Conservation (phyloP, 495 filamentous ascomycete genomes). For the Aspergillus kassunensis region DNA sequence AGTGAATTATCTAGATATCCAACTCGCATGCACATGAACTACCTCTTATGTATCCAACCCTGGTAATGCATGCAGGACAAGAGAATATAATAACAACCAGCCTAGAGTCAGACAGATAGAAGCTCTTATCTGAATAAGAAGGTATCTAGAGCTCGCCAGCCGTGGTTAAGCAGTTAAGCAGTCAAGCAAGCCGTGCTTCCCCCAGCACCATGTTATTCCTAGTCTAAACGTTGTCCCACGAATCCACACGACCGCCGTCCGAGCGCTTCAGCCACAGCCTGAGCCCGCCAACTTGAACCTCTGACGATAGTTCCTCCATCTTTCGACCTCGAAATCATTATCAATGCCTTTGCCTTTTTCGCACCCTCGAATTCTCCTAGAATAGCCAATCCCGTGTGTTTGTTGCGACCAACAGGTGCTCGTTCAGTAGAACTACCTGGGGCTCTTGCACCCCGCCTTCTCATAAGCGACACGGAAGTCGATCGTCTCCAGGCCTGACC, state of each 20-base stretch:
- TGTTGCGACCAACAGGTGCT: slow-evolving; percentile 6
- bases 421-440: slow-evolving; percentile 14
- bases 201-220: neutral
- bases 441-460: slow-evolving; percentile 23
- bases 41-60: too few relatives aligned
- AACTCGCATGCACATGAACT: too few relatives aligned
- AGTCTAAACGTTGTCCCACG: too few relatives aligned
- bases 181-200: neutral
- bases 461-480: slow-evolving; percentile 45
- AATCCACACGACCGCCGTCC: slow-evolving; percentile 17
- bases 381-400: neutral
- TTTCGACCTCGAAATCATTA: neutral
- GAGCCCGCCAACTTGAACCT: slow-evolving; percentile 6
- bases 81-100: too few relatives aligned
- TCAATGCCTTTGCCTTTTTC: neutral
- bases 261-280: slow-evolving; percentile 21
- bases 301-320: slow-evolving; percentile 10
- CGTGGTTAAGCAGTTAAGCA: too few relatives aligned
- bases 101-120: too few relatives aligned
- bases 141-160: too few relatives aligned
- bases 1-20: too few relatives aligned
- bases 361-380: neutral
- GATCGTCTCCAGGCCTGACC: slow-evolving; percentile 34
- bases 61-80: too few relatives aligned
- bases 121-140: too few relatives aligned